phyloP scores from a whole-genome alignment of 2,329 filamentous ascomycete species.

The Pseudopithomyces maydicus region DNA sequence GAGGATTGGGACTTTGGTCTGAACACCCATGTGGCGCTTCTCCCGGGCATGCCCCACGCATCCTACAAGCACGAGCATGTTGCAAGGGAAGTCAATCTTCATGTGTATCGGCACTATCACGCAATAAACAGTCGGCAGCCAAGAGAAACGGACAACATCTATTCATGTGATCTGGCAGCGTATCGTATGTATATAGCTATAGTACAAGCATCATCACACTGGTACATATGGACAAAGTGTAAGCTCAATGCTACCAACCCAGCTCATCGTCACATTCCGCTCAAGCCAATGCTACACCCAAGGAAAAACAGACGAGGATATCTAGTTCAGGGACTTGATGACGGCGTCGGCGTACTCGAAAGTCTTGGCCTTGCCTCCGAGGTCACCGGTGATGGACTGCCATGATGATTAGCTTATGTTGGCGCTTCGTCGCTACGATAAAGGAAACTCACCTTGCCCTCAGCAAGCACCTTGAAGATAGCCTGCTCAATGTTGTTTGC shows the following conservation, averaged over 20 bases:
- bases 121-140: too few relatives aligned
- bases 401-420: conserved; percentile 17
- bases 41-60: too few relatives aligned
- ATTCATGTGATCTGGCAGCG: conserved; percentile 27
- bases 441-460: conserved; percentile 75
- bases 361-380: conserved; percentile 96
- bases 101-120: too few relatives aligned
- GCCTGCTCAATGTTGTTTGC: conserved; percentile 89
- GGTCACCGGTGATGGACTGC: conserved; percentile 84
- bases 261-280: conserved; percentile 29
- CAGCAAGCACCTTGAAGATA: conserved; percentile 91
- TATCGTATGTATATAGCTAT: conserved; percentile 22
- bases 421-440: not conserved
- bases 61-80: too few relatives aligned
- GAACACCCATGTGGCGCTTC: not conserved
- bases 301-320: conserved; percentile 15
- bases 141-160: conserved; percentile 11
- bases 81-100: too few relatives aligned
- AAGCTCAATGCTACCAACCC: conserved; percentile 32
- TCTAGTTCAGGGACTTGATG: conserved; percentile 66
- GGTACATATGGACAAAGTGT: conserved; percentile 46
- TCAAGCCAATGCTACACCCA: conserved; percentile 16
- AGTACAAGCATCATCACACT: conserved; percentile 39
- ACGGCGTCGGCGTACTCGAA: conserved; percentile 92
- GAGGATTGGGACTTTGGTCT: not conserved